These are phyloP conservation scores for Suillus cothurnatus DNA, from an alignment of 768 basidiomycete species.

Conservation along the genomic window DNA sequence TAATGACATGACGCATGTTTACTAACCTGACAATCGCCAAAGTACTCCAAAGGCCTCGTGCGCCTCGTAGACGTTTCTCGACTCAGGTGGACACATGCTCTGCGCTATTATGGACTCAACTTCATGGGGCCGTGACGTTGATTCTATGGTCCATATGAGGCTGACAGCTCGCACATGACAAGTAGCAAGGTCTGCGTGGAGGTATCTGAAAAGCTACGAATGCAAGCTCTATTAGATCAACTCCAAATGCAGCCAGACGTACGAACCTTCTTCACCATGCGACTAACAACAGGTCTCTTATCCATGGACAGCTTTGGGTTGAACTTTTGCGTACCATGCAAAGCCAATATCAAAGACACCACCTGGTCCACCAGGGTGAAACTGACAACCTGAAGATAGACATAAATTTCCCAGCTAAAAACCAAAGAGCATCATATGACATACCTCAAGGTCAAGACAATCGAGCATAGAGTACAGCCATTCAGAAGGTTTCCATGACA, in stretches of 20 bases:
- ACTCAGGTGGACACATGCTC: slow-evolving; percentile 60
- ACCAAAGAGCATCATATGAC: slow-evolving; percentile 17
- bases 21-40: slow-evolving; percentile 85
- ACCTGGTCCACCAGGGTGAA: slow-evolving; percentile 72
- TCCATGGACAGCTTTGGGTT: slow-evolving; percentile 58
- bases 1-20: neutral
- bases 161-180: slow-evolving; percentile 84
- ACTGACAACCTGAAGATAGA: slow-evolving; percentile 48
- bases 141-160: slow-evolving; percentile 81
- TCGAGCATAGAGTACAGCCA: slow-evolving; percentile 66
- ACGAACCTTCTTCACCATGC: slow-evolving; percentile 57
- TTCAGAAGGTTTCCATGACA: slow-evolving; percentile 60
- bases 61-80: slow-evolving; percentile 50
- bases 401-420: slow-evolving; percentile 16
- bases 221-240: slow-evolving; percentile 11
- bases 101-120: slow-evolving; percentile 82
- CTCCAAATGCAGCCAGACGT: neutral
- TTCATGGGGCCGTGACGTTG: slow-evolving; percentile 51
- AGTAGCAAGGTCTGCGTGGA: slow-evolving; percentile 61
- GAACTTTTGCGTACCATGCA: slow-evolving; percentile 54
- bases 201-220: slow-evolving; percentile 67
- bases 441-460: slow-evolving; percentile 58
- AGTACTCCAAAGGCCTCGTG: slow-evolving; percentile 91
- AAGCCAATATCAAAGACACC: slow-evolving; percentile 54
- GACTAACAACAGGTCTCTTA: slow-evolving; percentile 53